These are phyloP conservation scores for Pyricularia pennisetigena DNA, from an alignment of 2,329 filamentous ascomycete genomes.

Conservation along the genomic window DNA sequence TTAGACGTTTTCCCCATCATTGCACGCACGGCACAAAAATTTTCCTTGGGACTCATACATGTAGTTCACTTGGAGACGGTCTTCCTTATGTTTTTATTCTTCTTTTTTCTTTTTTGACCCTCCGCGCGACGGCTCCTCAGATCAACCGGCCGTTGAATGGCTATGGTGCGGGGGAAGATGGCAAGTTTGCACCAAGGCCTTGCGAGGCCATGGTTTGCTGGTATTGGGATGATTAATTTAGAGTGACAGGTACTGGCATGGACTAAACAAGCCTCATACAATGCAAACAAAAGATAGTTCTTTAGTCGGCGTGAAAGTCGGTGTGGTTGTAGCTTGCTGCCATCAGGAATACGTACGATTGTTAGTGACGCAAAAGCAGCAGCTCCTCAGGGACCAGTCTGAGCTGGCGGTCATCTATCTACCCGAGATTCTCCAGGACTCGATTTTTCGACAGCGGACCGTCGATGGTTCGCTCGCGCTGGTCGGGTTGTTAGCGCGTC, in stretches of 20 bases:
- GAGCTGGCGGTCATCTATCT: background rate
- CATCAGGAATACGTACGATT: background rate
- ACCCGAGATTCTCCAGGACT: background rate
- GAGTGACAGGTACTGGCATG: background rate
- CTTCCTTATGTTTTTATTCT: background rate
- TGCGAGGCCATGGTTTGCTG: background rate
- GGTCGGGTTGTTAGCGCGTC: background rate
- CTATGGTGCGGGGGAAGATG: background rate
- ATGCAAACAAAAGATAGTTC: background rate
- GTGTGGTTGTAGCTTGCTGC: background rate
- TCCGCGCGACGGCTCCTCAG: background rate
- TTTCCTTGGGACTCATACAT: background rate
- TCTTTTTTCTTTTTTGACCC: background rate
- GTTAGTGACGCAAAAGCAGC: background rate
- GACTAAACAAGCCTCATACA: background rate
- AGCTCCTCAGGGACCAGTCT: background rate
- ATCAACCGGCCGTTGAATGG: background rate
- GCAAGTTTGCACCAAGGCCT: background rate
- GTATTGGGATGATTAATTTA: background rate
- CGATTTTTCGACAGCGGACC: background rate
- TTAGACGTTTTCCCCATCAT: constrained; percentile 6
- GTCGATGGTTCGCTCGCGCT: background rate
- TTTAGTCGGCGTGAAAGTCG: background rate
- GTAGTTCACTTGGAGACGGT: background rate
- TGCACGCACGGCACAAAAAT: constrained; percentile 1